Conservation (phyloP, 371 early-diverging fungal genomes). For the Mortierella sp. region DNA sequence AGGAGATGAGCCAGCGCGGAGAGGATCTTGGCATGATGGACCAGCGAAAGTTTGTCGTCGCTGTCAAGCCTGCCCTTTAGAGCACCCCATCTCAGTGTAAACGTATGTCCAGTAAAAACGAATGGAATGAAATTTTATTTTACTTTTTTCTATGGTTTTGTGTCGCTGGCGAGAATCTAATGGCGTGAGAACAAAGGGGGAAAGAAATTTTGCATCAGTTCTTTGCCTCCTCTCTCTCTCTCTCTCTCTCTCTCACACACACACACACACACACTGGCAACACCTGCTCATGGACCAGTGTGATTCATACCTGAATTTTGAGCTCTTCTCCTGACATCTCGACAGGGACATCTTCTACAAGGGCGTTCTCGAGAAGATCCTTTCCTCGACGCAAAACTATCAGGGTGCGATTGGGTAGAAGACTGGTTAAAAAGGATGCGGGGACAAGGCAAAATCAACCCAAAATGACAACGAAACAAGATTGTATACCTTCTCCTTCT, state of each 20-base stretch:
- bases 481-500: constrained; percentile 57
- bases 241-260: neutral
- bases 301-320: constrained; percentile 36
- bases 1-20: constrained; percentile 66
- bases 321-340: constrained; percentile 48
- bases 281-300: neutral
- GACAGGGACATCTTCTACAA: constrained; percentile 21
- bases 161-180: constrained; percentile 21
- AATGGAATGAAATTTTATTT: neutral
- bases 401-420: neutral
- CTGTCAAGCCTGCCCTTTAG: constrained; percentile 17
- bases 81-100: neutral
- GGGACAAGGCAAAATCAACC: neutral
- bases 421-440: neutral
- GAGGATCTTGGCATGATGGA: constrained; percentile 80
- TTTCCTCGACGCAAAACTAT: constrained; percentile 51
- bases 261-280: neutral
- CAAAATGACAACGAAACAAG: neutral
- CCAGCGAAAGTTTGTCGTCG: constrained; percentile 62
- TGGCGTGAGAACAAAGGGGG: neutral
- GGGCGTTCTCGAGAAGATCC: constrained; percentile 43
- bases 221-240: neutral
- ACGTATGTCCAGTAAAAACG: neutral
- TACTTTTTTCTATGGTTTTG: neutral
- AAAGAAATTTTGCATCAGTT: neutral